Evolutionary conservation across 1,284 basidiomycete species (phyloP).

Genomic region (Retiboletus flavoniger): DNA sequence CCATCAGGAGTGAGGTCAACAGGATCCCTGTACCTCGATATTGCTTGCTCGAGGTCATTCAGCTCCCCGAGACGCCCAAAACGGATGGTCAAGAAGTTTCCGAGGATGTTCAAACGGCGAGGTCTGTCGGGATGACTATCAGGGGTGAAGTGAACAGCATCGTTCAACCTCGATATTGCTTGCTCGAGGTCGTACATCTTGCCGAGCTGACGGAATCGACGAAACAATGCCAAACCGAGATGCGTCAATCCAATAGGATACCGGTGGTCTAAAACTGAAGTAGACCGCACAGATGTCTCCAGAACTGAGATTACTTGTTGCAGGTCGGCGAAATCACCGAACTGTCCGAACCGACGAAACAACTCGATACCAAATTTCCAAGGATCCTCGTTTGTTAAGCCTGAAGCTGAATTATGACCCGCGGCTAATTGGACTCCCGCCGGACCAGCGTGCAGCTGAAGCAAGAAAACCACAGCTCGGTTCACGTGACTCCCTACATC

Average conservation of each 20-base stretch:
- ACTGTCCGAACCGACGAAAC: not conserved
- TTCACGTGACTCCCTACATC: not conserved
- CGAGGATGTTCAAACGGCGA: not conserved
- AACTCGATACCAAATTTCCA: not conserved
- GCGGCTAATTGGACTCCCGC: not conserved
- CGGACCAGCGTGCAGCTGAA: not conserved
- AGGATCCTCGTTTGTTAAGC: not conserved
- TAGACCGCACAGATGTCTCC: not conserved
- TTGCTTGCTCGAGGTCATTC: not conserved
- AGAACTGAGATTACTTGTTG: not conserved
- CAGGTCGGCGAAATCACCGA: not conserved
- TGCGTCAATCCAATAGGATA: not conserved
- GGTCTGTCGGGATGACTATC: not conserved
- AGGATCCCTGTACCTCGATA: not conserved
- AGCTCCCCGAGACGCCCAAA: not conserved
- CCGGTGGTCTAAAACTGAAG: not conserved
- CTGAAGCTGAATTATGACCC: not conserved
- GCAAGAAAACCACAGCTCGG: not conserved
- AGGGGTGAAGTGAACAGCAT: not conserved
- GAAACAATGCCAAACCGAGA: not conserved
- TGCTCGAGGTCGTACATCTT: not conserved
- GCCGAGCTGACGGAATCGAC: not conserved
- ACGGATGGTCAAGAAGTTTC: not conserved
- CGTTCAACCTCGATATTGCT: not conserved
- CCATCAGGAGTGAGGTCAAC: not conserved